These are phyloP conservation scores for Talaromyces trachyspermus DNA, from an alignment of 495 filamentous ascomycete species.

Conservation along the genomic window DNA sequence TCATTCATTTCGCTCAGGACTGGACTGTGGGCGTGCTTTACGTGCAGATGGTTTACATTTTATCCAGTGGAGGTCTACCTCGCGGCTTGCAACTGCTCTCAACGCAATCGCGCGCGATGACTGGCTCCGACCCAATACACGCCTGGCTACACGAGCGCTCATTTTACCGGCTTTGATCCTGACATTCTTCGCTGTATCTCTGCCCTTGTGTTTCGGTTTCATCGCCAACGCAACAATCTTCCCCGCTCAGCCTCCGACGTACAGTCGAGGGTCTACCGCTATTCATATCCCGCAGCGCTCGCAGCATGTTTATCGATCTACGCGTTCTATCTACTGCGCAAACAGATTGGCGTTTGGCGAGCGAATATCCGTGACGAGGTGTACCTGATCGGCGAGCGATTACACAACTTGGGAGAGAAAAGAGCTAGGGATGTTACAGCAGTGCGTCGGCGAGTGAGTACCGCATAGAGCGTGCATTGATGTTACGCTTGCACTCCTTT, in stretches of 20 bases:
- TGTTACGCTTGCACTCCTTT: background rate
- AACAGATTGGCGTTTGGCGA: slow-evolving; percentile 66
- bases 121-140: slow-evolving; percentile 72
- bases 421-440: slow-evolving; percentile 32
- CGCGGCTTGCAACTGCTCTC: slow-evolving; percentile 65
- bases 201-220: slow-evolving; percentile 49
- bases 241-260: slow-evolving; percentile 31
- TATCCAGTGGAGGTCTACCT: slow-evolving; percentile 54
- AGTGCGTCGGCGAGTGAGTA: slow-evolving; percentile 32
- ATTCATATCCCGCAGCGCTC: slow-evolving; percentile 59
- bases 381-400: slow-evolving; percentile 85
- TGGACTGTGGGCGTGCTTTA: slow-evolving; percentile 94
- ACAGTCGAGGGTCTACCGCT: slow-evolving; percentile 56
- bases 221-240: slow-evolving; percentile 37
- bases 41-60: slow-evolving; percentile 71
- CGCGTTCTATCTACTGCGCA: slow-evolving; percentile 33
- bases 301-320: slow-evolving; percentile 37
- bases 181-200: slow-evolving; percentile 48
- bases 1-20: slow-evolving; percentile 81
- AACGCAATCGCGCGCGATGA: slow-evolving; percentile 69
- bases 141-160: slow-evolving; percentile 73
- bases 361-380: slow-evolving; percentile 85
- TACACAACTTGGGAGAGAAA: slow-evolving; percentile 84
- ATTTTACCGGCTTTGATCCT: slow-evolving; percentile 62
- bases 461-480: slow-evolving; percentile 16